Conservation (phyloP, 225 moss, liverwort and hornwort genomes). For the Physcomitrellopsis africana region DNA sequence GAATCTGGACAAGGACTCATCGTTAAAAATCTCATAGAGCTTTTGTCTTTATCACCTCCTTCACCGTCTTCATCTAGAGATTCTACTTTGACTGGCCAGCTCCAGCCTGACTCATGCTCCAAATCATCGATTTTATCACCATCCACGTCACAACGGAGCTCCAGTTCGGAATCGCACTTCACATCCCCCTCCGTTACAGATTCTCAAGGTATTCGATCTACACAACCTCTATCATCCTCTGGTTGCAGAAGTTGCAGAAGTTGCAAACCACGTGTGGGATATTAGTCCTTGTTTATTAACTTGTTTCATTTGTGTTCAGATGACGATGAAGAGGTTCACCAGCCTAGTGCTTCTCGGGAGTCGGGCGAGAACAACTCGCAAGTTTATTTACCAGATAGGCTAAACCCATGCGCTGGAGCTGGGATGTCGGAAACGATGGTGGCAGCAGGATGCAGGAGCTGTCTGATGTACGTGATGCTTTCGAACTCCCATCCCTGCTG, state of each 20-base stretch:
- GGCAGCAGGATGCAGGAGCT: conserved; percentile 74
- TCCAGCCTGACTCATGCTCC: conserved; percentile 26
- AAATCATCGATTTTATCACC: conserved; percentile 44
- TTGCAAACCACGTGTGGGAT: too few relatives aligned
- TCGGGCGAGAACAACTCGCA: conserved; percentile 14
- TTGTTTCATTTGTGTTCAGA: conserved; percentile 12
- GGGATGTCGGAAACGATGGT: conserved; percentile 48
- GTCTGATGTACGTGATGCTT: conserved; percentile 82
- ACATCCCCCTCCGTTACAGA: conserved; percentile 71
- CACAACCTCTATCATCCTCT: neutral
- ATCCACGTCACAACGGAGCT: conserved; percentile 40
- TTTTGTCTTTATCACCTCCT: too few relatives aligned
- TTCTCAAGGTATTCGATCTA: conserved; percentile 53
- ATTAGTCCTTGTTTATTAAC: too few relatives aligned
- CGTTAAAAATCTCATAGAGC: too few relatives aligned
- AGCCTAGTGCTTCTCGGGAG: conserved; percentile 31
- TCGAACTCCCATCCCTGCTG: conserved; percentile 72
- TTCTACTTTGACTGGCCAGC: conserved; percentile 23
- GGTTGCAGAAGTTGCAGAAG: too few relatives aligned
- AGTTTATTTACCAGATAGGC: neutral
- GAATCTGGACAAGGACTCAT: too few relatives aligned
- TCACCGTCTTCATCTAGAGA: conserved; percentile 23
- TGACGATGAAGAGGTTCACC: conserved; percentile 43
- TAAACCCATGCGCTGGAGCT: neutral
- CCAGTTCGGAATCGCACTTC: conserved; percentile 49